Conservation (phyloP, 306 rosid species). For the Aeschynomene evenia region DNA sequence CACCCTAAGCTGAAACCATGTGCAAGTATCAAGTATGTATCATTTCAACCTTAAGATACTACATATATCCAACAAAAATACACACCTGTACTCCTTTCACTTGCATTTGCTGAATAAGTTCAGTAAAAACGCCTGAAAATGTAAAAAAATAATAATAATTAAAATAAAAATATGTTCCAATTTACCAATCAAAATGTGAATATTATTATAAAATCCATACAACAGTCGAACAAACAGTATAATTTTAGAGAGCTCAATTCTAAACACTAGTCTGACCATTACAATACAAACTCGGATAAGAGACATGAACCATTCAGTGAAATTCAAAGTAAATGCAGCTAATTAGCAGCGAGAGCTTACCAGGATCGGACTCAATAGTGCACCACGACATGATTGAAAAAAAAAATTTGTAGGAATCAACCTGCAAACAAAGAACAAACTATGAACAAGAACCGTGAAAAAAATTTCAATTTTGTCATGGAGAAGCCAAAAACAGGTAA, state of each 20-base stretch:
- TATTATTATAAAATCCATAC: too few species aligned
- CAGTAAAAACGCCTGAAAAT: slow-evolving; percentile 84
- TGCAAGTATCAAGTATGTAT: background rate
- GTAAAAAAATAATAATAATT: slow-evolving; percentile 8
- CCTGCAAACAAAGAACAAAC: slow-evolving; percentile 38
- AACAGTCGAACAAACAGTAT: background rate
- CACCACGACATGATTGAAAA: slow-evolving; percentile 91
- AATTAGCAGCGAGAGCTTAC: slow-evolving; percentile 33
- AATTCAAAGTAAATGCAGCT: too few species aligned
- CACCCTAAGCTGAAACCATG: background rate
- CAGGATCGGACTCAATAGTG: slow-evolving; percentile 99
- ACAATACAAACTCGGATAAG: background rate
- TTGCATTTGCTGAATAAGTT: slow-evolving; percentile 98
- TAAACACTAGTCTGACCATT: background rate
- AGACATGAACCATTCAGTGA: background rate
- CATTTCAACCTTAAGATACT: background rate
- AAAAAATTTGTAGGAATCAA: slow-evolving; percentile 16
- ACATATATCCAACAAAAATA: slow-evolving; percentile 2
- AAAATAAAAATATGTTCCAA: slow-evolving; percentile 16
- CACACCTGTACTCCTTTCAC: slow-evolving; percentile 94
- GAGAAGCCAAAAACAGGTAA: too few species aligned
- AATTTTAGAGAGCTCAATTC: slow-evolving; percentile 12
- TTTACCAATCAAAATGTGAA: background rate
- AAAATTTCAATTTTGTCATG: too few species aligned
- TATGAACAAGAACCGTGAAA: too few species aligned